Evolutionary conservation across 352 stramenopile genomes (phyloP), one percentile per base, ranked within the genome.

Genomic region (Globisporangium middletonii): DNA sequence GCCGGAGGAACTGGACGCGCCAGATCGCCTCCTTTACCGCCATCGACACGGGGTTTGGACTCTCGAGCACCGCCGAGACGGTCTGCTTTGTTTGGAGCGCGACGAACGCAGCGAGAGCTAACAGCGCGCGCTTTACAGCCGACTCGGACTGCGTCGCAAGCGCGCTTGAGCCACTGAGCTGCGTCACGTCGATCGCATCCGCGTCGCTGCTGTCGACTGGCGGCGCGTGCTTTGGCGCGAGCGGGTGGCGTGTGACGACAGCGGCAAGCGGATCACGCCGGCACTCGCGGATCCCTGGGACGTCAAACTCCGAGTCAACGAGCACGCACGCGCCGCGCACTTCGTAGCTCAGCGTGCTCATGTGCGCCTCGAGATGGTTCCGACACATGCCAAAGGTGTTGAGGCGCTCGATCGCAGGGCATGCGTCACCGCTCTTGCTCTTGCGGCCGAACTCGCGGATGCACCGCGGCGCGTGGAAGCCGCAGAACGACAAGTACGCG

Each of bases 381-480:
- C 77, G 74, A 27, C 82, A 92, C 62, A 92, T 69, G 0, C 82
- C 82, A 64, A 87, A 86, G 0, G 51, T 41, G 44, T 89, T 92
- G 26, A 72, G 69, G 9, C 69, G 74, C 8, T 83, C 72, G 13
- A 92, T 82, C 0, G 59, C 3, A 4, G 75, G 68, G 50, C 82
- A 92, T 11, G 27, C 1, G 4, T 41, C 3, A 9, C 49, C 50
- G 23, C 63, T 72, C 26, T 63, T 60, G 37, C 76, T 75, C 42
- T 61, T 77, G 11, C 41, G 51, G 7, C 73, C 74, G 38, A 86
- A 88, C 54, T 83, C 70, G 49, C 80, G 69, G 45, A 90, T 76
- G 43, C 82, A 92, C n/a, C 71, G 60, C 2, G 71, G 59, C 2
- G 68, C 56, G 49, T 92, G 82, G 49, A 77, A 92, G 5, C 82